Base-by-base conservation (phyloP, 169 alveolate genomes). In the Plasmodium falciparum region DNA sequence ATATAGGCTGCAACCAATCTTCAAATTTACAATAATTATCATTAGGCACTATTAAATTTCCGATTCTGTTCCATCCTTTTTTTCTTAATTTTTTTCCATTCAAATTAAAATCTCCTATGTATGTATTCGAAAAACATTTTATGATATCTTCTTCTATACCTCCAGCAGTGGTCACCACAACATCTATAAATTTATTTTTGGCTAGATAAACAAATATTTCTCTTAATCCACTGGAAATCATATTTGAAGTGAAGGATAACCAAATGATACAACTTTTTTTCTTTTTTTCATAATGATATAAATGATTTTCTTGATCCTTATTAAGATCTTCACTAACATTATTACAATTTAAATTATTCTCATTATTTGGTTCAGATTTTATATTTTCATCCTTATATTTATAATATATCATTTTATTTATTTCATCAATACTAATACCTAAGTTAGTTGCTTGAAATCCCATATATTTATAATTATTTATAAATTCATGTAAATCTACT, bases 61-160 rank as follows among this genome's bases (percentile, higher is more conserved):
- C 99, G 33, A 98, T 98, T 85, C 99, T 95, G 90, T 98, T 98
- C 94, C 99, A 93, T 22, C 99, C 99, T 72, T 97, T 94, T 75
- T 94, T 95, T 66, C 99, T 95, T 61, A 98, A 91, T 45, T 94
- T 97, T 58, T 93, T 91, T 26, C 99, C 99, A 61, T 97, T 97
- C 47, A 98, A 94, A 54, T 74, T 88, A 63, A 94, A 95, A 52
- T 92, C 94, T 8, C 99, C 99, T 43, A 98, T 75, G 90, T 96
- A 96, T 4, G 98, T 95, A 59, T 96, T 97, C 22, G 98, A 98
- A 72, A 98, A 93, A 90, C 99, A 98, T 89, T 99, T 99, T 88
- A 99, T 98, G 73, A 98, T 93, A 93, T 98, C 99, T 96, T 99
- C 99, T 94, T 99, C 99, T 54, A 99, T 97, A 2, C 99, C 99